These are phyloP conservation scores for Hemileccinum impolitum DNA, from an alignment of 768 basidiomycete species.

Conservation along the genomic window DNA sequence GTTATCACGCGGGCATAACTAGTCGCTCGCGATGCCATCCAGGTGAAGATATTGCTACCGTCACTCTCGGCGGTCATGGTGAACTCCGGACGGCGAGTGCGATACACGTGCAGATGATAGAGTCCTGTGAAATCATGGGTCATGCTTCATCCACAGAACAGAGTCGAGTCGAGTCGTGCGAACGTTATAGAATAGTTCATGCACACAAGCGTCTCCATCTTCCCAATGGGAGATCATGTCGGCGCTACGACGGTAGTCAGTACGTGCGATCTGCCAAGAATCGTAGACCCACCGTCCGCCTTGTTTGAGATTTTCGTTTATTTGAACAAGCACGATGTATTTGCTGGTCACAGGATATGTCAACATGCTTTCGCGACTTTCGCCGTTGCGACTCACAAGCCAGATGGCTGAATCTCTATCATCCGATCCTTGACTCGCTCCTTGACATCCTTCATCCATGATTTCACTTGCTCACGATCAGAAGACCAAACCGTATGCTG, in stretches of 20 bases:
- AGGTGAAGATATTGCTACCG: slow-evolving; percentile 22
- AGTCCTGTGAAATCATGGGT: slow-evolving; percentile 50
- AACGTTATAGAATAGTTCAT: slow-evolving; percentile 80
- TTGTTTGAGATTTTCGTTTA: slow-evolving; percentile 81
- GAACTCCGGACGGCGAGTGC: slow-evolving; percentile 57
- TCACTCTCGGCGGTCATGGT: slow-evolving; percentile 21
- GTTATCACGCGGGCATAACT: slow-evolving; percentile 16
- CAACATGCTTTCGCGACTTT: slow-evolving; percentile 9
- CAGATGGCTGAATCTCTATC: slow-evolving; percentile 76
- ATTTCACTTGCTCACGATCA: slow-evolving; percentile 67
- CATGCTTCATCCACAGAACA: slow-evolving; percentile 7
- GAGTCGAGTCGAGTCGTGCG: slow-evolving; percentile 26
- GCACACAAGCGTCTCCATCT: slow-evolving; percentile 72
- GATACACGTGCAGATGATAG: slow-evolving; percentile 61
- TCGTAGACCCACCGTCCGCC: slow-evolving; percentile 64
- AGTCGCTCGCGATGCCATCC: slow-evolving; percentile 16
- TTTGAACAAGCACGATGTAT: slow-evolving; percentile 82
- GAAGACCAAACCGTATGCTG: slow-evolving; percentile 62
- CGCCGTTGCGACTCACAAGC: slow-evolving; percentile 59
- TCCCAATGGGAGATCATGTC: slow-evolving; percentile 89
- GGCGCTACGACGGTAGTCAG: slow-evolving; percentile 44
- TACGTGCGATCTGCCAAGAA: slow-evolving; percentile 1
- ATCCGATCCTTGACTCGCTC: slow-evolving; percentile 84
- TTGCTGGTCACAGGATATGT: slow-evolving; percentile 51
- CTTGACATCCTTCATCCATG: slow-evolving; percentile 81